Evolutionary conservation across 2,329 filamentous ascomycete species (phyloP).

Genomic region (Talaromyces marneffei): DNA sequence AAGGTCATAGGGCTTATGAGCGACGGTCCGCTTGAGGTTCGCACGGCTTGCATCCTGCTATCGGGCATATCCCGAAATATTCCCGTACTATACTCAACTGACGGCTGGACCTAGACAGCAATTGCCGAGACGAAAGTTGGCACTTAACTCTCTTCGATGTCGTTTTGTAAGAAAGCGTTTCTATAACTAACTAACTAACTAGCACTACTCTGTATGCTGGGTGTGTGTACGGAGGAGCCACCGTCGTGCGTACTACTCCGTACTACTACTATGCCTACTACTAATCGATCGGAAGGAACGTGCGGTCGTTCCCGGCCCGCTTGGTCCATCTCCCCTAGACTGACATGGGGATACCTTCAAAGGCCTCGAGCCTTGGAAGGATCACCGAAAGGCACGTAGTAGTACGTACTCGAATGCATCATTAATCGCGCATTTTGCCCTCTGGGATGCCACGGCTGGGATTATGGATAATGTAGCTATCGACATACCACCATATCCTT

Average conservation of each 20-base stretch:
- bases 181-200: too few species aligned
- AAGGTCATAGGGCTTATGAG: background rate
- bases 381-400: background rate
- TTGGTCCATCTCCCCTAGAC: background rate
- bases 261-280: too few species aligned
- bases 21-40: conserved; percentile 1
- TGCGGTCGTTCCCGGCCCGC: background rate
- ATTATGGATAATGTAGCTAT: background rate
- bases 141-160: background rate
- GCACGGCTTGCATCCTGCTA: background rate
- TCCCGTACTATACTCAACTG: background rate
- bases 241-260: too few species aligned
- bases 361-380: background rate
- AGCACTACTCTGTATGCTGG: too few species aligned
- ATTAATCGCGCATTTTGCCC: background rate
- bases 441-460: background rate
- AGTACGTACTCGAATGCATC: background rate
- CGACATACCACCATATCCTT: background rate
- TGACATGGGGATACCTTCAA: background rate
- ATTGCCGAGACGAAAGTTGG: background rate
- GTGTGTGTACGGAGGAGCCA: too few species aligned
- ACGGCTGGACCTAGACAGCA: background rate
- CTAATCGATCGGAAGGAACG: background rate
- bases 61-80: background rate
- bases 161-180: too few species aligned